A percentile compares a stretch with the other conserved stretches of the same genome.
phyloP scores from a whole-genome alignment of 2,329 filamentous ascomycete species.

The Cladosporium colombiae region DNA sequence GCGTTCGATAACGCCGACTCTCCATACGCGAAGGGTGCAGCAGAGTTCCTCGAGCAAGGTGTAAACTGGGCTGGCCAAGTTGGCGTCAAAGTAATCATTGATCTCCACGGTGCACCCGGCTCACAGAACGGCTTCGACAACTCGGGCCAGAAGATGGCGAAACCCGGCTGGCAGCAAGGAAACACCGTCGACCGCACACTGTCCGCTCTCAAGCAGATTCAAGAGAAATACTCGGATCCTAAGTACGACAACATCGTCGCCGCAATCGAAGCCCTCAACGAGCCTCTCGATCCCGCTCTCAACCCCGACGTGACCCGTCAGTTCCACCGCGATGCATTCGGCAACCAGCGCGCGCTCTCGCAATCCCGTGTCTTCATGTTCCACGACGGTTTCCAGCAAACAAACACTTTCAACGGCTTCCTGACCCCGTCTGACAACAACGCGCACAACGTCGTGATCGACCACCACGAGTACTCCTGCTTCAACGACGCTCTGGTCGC shows the following conservation, averaged over 20 bases:
- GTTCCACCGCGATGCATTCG: constrained; percentile 59
- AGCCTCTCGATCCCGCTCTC: constrained; percentile 50
- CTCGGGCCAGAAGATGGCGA: constrained; percentile 50
- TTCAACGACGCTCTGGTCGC: constrained; percentile 57
- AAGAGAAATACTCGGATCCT: constrained; percentile 41
- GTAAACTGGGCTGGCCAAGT: constrained; percentile 58
- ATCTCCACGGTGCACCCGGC: constrained; percentile 65
- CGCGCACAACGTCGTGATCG: constrained; percentile 59
- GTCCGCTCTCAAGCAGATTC: constrained; percentile 58
- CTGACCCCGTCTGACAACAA: constrained; percentile 54
- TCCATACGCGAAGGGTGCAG: constrained; percentile 53
- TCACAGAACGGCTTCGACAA: constrained; percentile 71
- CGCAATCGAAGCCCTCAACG: constrained; percentile 51
- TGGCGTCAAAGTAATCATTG: constrained; percentile 62
- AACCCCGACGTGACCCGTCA: constrained; percentile 49
- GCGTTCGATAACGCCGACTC: constrained; percentile 54
- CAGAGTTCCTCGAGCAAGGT: constrained; percentile 56
- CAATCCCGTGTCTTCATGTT: constrained; percentile 52
- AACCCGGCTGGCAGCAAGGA: constrained; percentile 49
- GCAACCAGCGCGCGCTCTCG: constrained; percentile 39
- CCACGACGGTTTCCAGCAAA: constrained; percentile 57
- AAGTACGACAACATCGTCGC: constrained; percentile 50
- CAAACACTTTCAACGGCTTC: constrained; percentile 62
- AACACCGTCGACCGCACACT: constrained; percentile 55
- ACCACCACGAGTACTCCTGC: constrained; percentile 70